Conservation (phyloP, 495 filamentous ascomycete species). For the Annulohypoxylon stygium region DNA sequence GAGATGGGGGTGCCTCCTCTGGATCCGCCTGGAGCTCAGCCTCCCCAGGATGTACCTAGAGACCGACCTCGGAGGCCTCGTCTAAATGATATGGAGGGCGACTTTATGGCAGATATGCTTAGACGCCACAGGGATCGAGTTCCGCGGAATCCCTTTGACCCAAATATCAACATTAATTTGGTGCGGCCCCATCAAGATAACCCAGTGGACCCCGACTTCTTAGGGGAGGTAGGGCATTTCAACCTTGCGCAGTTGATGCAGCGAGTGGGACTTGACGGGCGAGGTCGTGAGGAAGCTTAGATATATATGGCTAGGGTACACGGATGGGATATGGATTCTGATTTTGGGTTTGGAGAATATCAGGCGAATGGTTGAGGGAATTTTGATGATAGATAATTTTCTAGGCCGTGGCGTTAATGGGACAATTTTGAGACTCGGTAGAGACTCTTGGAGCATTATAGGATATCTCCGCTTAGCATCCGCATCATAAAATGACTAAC, state of each 20-base stretch:
- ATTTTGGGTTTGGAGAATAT: neutral
- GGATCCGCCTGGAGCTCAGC: neutral
- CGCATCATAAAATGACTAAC: neutral
- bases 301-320: neutral
- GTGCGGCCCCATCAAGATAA: neutral
- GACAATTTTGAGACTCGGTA: neutral
- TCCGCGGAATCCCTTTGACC: slow-evolving; percentile 27
- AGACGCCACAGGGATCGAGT: slow-evolving; percentile 10
- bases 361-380: neutral
- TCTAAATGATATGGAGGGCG: neutral
- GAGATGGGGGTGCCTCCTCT: neutral
- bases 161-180: slow-evolving; percentile 5
- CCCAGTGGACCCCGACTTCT: slow-evolving; percentile 10
- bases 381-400: neutral
- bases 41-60: neutral
- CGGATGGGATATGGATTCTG: neutral
- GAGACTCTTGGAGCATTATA: neutral
- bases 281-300: neutral
- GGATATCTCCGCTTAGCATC: neutral
- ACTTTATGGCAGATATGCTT: neutral
- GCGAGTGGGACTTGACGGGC: slow-evolving; percentile 12
- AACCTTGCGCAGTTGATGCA: slow-evolving; percentile 25
- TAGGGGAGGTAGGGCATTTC: slow-evolving; percentile 19
- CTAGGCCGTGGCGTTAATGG: neutral
- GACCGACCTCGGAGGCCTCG: neutral